Evolutionary conservation across 441 rosid species (phyloP).

Genomic region (Aquilaria agallochum): DNA sequence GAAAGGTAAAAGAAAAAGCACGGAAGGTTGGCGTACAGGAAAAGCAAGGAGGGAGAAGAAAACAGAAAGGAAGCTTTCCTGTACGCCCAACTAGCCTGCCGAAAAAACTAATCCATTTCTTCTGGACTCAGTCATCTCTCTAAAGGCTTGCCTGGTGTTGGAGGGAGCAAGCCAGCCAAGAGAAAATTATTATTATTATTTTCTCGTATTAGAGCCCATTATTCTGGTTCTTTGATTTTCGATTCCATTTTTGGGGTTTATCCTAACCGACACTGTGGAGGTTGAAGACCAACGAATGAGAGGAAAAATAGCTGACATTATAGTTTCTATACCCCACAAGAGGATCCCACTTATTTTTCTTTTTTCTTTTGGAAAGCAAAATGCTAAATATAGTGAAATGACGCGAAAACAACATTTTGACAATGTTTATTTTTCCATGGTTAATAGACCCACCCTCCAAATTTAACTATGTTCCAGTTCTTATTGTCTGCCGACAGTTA

Average conservation of each 20-base stretch:
- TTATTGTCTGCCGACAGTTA: constrained; percentile 4
- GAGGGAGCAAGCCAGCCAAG: constrained; percentile 36
- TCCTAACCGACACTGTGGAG: constrained; percentile 4
- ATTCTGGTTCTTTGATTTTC: constrained; percentile 9
- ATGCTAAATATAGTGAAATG: constrained; percentile 18
- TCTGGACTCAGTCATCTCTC: no score
- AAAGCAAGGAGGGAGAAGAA: constrained; percentile 1
- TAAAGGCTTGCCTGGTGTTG: constrained; percentile 34
- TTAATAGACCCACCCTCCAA: no score
- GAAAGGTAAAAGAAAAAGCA: constrained; percentile 5
- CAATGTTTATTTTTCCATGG: no score
- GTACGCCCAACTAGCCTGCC: constrained; percentile 27
- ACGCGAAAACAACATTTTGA: not conserved
- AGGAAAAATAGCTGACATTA: constrained; percentile 14
- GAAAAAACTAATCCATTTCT: constrained; percentile 14
- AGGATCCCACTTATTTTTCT: no score
- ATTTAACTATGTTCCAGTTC: no score
- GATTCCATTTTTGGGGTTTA: constrained; percentile 12
- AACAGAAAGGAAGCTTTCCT: constrained; percentile 20
- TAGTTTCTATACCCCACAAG: no score
- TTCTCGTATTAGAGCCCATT: constrained; percentile 8
- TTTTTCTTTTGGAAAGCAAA: not conserved
- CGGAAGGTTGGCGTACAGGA: constrained; percentile 29
- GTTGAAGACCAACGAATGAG: constrained; percentile 26
- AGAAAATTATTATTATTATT: constrained; percentile 14